These are phyloP conservation scores for Aspergillus fischeri DNA, from an alignment of 2,329 filamentous ascomycete species.

Conservation along the genomic window DNA sequence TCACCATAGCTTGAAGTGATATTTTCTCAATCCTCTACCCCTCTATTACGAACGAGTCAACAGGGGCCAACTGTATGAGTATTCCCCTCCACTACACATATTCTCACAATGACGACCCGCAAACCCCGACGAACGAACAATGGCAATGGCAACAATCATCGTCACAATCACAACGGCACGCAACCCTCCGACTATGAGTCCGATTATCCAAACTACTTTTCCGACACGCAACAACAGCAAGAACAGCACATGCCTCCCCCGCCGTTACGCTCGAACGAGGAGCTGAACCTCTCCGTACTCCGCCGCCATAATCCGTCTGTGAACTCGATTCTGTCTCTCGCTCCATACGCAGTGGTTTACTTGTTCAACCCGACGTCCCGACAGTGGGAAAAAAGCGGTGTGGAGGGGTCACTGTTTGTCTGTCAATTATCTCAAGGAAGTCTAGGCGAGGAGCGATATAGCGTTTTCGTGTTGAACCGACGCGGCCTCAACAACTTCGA, in stretches of 20 bases:
- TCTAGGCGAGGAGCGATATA: constrained; percentile 47
- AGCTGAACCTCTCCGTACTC: constrained; percentile 83
- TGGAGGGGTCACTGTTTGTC: constrained; percentile 87
- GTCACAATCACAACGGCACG: constrained; percentile 13
- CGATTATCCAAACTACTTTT: constrained; percentile 52
- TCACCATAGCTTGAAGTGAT: background rate
- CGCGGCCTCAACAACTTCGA: constrained; percentile 67
- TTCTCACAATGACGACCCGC: constrained; percentile 27
- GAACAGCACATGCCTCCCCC: constrained; percentile 39
- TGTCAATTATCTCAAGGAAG: constrained; percentile 56
- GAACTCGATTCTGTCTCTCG: constrained; percentile 69
- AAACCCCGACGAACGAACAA: constrained; percentile 31
- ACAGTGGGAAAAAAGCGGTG: constrained; percentile 77
- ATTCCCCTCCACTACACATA: background rate
- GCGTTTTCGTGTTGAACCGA: constrained; percentile 69
- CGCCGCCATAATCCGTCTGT: constrained; percentile 75
- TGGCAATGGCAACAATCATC: constrained; percentile 16
- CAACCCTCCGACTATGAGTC: constrained; percentile 60
- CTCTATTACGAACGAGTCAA: background rate
- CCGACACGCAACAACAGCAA: constrained; percentile 30
- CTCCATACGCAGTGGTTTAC: constrained; percentile 84
- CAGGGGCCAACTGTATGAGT: background rate
- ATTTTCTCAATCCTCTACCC: background rate
- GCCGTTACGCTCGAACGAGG: constrained; percentile 65
- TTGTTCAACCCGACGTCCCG: constrained; percentile 62